Base-by-base conservation (phyloP, 164 flowering plant species). In the Liriodendron chinense region DNA sequence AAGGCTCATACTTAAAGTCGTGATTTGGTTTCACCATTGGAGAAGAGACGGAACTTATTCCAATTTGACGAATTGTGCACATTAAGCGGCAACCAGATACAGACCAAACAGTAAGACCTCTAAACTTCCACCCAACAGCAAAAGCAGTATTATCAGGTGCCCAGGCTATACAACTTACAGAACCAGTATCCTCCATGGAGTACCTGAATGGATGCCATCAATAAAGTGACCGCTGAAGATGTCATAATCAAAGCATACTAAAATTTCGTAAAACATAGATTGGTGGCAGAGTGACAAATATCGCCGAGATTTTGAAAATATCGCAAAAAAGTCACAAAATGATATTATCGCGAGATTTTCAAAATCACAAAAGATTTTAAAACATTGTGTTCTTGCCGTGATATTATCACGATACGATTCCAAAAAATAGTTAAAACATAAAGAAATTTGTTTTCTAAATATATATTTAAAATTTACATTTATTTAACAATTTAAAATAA, bases 31-130 rank as follows among this genome's bases (percentile, higher is more conserved):
- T 96, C 76, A 81, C 86, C 78, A 83, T 78, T 26, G 99, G 99
- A 79, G 98, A 96, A 83, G 99, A 90, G 71, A 83, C 90, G 78
- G 97, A 89, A 81, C 89, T 86, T 78, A 94, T 83, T 68, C 98
- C 94, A 79, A 94, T 87, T 85, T 96, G 99, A 70, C 98, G 93
- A 57, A 96, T 86, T 48, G 98, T 96, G 73, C 93, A 96, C 98
- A 94, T 96, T 83, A 96, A 83, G 56, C 99, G 97, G 78, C 98
- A 96, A 0, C 99, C 99, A 79, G 99, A 96, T 43, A 91, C 87
- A 49, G 99, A 94, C 99, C 99, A 96, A 75, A 96, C 98, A 26
- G 97, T 80, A 71, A 96, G 92, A 70, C 99, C 99, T 85, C 97
- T 89, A 71, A 80, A 85, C 83, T 88, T 96, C 97, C 98, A 96